Percentiles rank a stretch among this genome's conserved stretches.
phyloP scores from a whole-genome alignment of 1,284 basidiomycete genomes.

The Amylostereum areolatum region DNA sequence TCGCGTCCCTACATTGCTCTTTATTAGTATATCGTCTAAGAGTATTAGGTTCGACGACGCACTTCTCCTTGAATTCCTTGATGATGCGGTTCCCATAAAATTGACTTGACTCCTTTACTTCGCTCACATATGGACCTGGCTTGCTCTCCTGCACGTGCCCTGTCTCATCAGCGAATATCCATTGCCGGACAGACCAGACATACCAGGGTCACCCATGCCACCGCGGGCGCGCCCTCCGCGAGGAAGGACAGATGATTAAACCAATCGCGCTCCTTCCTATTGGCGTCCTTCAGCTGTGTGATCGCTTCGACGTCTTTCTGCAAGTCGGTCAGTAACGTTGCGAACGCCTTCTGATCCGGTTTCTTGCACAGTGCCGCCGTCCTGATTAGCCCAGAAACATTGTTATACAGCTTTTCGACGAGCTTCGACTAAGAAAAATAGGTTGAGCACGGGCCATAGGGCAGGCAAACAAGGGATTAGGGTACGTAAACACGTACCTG shows the following conservation, averaged over 20 bases:
- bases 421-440: slow-evolving; percentile 49
- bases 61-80: slow-evolving; percentile 93
- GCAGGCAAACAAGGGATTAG: background rate
- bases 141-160: slow-evolving; percentile 56
- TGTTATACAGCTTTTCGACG: slow-evolving; percentile 65
- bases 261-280: slow-evolving; percentile 79
- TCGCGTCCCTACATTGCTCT: slow-evolving; percentile 59
- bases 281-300: slow-evolving; percentile 77
- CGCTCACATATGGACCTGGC: slow-evolving; percentile 79
- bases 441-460: background rate
- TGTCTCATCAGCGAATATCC: too few species aligned
- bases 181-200: slow-evolving; percentile 19
- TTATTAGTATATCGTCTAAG: too few species aligned
- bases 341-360: slow-evolving; percentile 62
- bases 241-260: slow-evolving; percentile 78
- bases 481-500: slow-evolving; percentile 53
- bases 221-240: slow-evolving; percentile 77
- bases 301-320: slow-evolving; percentile 73
- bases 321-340: slow-evolving; percentile 65
- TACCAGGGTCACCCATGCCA: slow-evolving; percentile 90
- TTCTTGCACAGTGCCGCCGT: slow-evolving; percentile 75
- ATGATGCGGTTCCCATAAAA: slow-evolving; percentile 92
- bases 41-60: slow-evolving; percentile 20
- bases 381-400: slow-evolving; percentile 66
- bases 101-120: slow-evolving; percentile 83